These are phyloP conservation scores for Globisporangium rhizosaccharum DNA, from an alignment of 352 stramenopile genomes.

Conservation along the genomic window DNA sequence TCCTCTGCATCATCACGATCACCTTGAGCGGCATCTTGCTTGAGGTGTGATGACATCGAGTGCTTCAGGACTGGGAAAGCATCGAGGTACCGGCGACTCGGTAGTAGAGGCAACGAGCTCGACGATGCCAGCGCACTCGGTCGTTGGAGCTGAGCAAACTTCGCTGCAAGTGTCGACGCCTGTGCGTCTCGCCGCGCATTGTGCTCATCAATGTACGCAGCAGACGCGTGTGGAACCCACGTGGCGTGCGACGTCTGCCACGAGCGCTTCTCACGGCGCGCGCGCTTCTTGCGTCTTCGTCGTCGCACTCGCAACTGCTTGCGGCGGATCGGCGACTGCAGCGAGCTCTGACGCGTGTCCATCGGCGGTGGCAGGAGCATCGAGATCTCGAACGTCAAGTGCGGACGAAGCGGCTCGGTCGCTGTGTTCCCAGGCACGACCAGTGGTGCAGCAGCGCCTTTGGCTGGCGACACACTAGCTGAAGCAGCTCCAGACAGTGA, in stretches of 20 bases:
- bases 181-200: slow-evolving; percentile 10
- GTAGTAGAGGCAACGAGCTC: background rate
- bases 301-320: slow-evolving; percentile 26
- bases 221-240: slow-evolving; percentile 32
- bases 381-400: slow-evolving; percentile 62
- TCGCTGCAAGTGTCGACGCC: slow-evolving; percentile 26
- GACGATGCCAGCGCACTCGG: slow-evolving; percentile 4
- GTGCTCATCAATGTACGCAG: slow-evolving; percentile 40
- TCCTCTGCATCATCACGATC: background rate
- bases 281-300: slow-evolving; percentile 15
- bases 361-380: slow-evolving; percentile 49
- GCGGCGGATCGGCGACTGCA: slow-evolving; percentile 46
- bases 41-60: background rate
- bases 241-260: slow-evolving; percentile 34
- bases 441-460: slow-evolving; percentile 1
- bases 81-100: slow-evolving; percentile 2
- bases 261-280: slow-evolving; percentile 17
- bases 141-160: slow-evolving; percentile 28
- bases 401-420: slow-evolving; percentile 28
- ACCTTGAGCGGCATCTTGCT: background rate
- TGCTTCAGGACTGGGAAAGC: slow-evolving; percentile 5
- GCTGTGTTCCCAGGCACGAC: slow-evolving; percentile 20
- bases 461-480: slow-evolving; percentile 1
- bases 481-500: background rate
- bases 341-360: slow-evolving; percentile 37